A percentile compares a stretch with the other conserved stretches of the same genome.
Conservation (phyloP, 2,329 filamentous ascomycete genomes). For the Aspergillus tubingensis region DNA sequence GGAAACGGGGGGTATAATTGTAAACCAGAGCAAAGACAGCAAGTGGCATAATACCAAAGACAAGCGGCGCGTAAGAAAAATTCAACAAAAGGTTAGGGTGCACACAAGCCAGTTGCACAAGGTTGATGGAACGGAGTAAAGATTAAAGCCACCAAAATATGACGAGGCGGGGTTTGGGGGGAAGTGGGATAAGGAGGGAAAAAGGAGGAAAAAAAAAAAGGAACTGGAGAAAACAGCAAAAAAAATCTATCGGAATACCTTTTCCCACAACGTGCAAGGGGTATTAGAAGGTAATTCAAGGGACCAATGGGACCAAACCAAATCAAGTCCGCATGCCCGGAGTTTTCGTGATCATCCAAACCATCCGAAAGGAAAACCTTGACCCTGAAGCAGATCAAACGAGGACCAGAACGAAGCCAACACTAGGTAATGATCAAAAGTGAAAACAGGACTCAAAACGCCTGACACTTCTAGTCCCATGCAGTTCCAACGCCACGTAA, state of each 20-base stretch:
- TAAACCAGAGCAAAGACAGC: constrained; percentile 8
- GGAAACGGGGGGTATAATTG: constrained; percentile 16
- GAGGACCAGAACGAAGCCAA: constrained; percentile 14
- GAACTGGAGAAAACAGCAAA: constrained; percentile 13
- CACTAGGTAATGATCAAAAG: constrained; percentile 10
- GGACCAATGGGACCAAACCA: constrained; percentile 18
- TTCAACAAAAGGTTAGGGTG: background rate
- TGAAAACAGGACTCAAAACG: constrained; percentile 27
- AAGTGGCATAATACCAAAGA: background rate
- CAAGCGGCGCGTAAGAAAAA: background rate
- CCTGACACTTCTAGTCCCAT: constrained; percentile 36
- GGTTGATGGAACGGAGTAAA: background rate
- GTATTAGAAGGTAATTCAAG: constrained; percentile 26
- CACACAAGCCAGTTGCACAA: constrained; percentile 4
- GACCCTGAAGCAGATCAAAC: constrained; percentile 14
- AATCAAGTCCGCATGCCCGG: constrained; percentile 20
- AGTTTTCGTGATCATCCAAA: constrained; percentile 13
- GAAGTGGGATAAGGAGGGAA: constrained; percentile 10
- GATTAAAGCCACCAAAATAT: constrained; percentile 3
- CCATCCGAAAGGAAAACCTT: constrained; percentile 16
- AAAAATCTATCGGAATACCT: constrained; percentile 28
- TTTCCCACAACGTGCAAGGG: constrained; percentile 25
- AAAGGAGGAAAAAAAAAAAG: constrained; percentile 12
- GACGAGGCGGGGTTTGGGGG: background rate
- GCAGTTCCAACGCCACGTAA: constrained; percentile 34